These are phyloP conservation scores for Saksenaea oblongispora DNA, from an alignment of 371 early-diverging fungal genomes.

Conservation along the genomic window DNA sequence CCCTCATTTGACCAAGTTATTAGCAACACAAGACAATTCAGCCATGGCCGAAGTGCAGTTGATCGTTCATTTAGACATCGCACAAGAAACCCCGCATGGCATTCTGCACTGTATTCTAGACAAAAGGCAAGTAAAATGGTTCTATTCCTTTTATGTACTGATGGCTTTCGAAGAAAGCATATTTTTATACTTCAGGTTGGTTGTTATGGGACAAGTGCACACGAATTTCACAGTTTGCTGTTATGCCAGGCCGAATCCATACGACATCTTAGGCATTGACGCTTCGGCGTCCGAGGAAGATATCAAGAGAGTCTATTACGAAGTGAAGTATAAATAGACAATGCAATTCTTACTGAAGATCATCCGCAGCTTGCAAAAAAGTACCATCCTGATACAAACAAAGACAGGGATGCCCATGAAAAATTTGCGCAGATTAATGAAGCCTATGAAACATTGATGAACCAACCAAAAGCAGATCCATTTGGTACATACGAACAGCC, in stretches of 20 bases:
- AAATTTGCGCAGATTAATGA: conserved; percentile 95
- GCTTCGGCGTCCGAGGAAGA: conserved; percentile 78
- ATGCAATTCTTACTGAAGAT: background rate
- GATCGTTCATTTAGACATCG: too few relatives aligned
- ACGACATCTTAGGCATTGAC: conserved; percentile 79
- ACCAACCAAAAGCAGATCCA: conserved; percentile 66
- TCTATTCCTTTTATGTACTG: background rate
- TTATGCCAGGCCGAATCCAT: conserved; percentile 70
- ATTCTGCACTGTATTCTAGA: background rate
- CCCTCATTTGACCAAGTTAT: too few relatives aligned
- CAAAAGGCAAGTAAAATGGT: background rate
- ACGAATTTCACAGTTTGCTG: background rate
- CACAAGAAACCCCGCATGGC: too few relatives aligned
- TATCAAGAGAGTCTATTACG: conserved; percentile 95
- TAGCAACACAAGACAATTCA: too few relatives aligned
- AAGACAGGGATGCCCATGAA: conserved; percentile 83
- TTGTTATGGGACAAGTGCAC: background rate
- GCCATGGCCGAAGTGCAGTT: too few relatives aligned
- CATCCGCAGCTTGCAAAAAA: conserved; percentile 81
- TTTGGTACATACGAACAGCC: background rate
- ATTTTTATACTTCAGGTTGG: background rate
- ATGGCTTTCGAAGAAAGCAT: background rate
- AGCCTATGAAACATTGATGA: conserved; percentile 94
- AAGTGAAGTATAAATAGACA: conserved; percentile 35
- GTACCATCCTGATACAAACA: conserved; percentile 97